Evolutionary conservation across 768 basidiomycete species (phyloP).

Genomic region (Psilocybe sp.): DNA sequence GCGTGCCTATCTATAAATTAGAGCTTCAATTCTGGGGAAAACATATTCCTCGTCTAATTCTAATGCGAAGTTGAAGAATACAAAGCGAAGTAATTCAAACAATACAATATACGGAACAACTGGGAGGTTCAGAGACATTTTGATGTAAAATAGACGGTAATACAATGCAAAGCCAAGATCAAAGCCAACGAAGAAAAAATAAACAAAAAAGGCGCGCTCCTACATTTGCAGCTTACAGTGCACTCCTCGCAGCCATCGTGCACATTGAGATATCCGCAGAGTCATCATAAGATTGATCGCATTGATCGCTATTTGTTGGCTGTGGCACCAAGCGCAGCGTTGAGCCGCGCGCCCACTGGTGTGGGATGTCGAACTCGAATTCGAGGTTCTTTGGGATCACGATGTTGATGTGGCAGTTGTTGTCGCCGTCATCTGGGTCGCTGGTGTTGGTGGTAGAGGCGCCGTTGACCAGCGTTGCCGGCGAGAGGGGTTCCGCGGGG

Average conservation of each 20-base stretch:
- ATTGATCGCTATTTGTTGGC: background rate
- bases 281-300: conserved; percentile 7
- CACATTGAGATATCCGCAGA: conserved; percentile 5
- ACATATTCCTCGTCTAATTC: too few species aligned
- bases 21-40: too few species aligned
- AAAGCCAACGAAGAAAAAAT: background rate
- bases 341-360: conserved; percentile 16
- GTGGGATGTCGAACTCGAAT: conserved; percentile 12
- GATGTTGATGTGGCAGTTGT: conserved; percentile 17
- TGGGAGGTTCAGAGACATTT: too few species aligned
- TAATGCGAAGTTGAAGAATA: too few species aligned
- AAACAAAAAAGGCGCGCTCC: background rate
- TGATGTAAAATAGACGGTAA: too few species aligned
- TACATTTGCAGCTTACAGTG: background rate
- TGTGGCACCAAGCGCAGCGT: conserved; percentile 22
- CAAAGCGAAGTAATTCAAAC: too few species aligned
- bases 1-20: too few species aligned
- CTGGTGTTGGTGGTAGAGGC: background rate
- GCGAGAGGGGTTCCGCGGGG: conserved; percentile 19
- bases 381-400: conserved; percentile 19
- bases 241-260: background rate
- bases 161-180: too few species aligned
- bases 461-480: conserved; percentile 19
- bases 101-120: too few species aligned
- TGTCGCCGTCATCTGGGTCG: conserved; percentile 1